Percentiles rank a stretch among this genome's conserved stretches.
Conservation (phyloP, 352 stramenopile genomes). For the Saprolegnia diclina region DNA sequence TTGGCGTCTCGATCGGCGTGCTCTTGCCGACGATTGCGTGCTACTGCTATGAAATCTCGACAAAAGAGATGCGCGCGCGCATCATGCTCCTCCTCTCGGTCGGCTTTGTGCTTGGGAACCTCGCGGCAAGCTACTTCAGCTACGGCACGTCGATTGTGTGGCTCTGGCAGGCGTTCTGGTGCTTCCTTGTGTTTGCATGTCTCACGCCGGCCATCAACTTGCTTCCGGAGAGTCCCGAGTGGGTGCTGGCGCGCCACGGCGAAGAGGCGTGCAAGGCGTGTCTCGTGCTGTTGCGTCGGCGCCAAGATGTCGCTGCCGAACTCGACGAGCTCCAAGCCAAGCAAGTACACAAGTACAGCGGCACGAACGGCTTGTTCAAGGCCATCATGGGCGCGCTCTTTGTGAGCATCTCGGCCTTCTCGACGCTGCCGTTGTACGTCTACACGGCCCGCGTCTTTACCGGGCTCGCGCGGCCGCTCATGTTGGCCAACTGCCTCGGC, state of each 20-base stretch:
- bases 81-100: slow-evolving; percentile 57
- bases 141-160: slow-evolving; percentile 58
- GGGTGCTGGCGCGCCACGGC: slow-evolving; percentile 60
- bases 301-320: slow-evolving; percentile 59
- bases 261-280: slow-evolving; percentile 62
- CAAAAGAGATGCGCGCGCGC: slow-evolving; percentile 67
- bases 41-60: slow-evolving; percentile 80
- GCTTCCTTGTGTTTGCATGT: slow-evolving; percentile 56
- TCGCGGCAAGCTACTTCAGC: slow-evolving; percentile 49
- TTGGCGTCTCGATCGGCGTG: slow-evolving; percentile 55
- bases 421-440: slow-evolving; percentile 12
- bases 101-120: slow-evolving; percentile 53
- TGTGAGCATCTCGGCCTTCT: slow-evolving; percentile 5
- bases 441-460: slow-evolving; percentile 14
- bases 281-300: slow-evolving; percentile 57
- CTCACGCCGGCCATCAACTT: slow-evolving; percentile 65
- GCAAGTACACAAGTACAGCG: slow-evolving; percentile 30
- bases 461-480: slow-evolving; percentile 24
- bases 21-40: slow-evolving; percentile 59
- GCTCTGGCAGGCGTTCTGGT: slow-evolving; percentile 69
- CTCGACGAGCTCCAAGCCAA: slow-evolving; percentile 64
- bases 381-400: slow-evolving; percentile 4
- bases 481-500: slow-evolving; percentile 71
- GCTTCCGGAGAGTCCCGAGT: slow-evolving; percentile 74
- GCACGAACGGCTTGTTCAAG: background rate